Evolutionary conservation across 208 protist species (phyloP).

Genomic region (Tritrichomonas musculus): DNA sequence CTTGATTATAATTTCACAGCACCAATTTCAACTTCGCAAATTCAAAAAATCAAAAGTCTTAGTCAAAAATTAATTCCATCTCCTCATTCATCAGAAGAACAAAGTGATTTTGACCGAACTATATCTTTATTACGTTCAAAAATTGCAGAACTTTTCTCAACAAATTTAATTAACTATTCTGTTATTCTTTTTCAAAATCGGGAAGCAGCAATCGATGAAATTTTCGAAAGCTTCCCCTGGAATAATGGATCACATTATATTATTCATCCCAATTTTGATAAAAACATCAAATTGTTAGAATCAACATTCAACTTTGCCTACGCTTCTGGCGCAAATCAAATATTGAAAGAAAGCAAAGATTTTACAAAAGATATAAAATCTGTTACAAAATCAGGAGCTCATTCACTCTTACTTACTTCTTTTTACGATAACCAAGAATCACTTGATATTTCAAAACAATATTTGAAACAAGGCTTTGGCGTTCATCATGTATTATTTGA

Average conservation of each 20-base stretch:
- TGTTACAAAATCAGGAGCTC: neutral
- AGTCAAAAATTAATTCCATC: neutral
- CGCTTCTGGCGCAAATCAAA: too few relatives aligned
- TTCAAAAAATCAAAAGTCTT: neutral
- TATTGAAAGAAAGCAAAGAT: neutral
- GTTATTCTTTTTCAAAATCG: neutral
- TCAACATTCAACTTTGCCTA: too few relatives aligned
- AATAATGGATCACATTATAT: neutral
- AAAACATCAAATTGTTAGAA: too few relatives aligned
- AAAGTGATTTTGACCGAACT: neutral
- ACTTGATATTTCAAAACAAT: neutral
- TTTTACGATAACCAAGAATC: neutral
- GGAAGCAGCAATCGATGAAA: neutral
- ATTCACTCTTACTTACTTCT: neutral
- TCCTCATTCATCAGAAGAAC: constrained; percentile 20
- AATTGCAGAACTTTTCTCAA: neutral
- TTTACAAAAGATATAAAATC: neutral
- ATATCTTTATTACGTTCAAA: neutral
- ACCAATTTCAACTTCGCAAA: neutral
- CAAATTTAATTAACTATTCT: neutral
- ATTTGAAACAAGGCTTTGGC: neutral
- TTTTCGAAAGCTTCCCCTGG: constrained; percentile 25
- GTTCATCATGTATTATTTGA: neutral
- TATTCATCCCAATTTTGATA: neutral
- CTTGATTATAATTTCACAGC: neutral